Conservation (phyloP, 352 stramenopile species). For the Phytopythium kandeliae region DNA sequence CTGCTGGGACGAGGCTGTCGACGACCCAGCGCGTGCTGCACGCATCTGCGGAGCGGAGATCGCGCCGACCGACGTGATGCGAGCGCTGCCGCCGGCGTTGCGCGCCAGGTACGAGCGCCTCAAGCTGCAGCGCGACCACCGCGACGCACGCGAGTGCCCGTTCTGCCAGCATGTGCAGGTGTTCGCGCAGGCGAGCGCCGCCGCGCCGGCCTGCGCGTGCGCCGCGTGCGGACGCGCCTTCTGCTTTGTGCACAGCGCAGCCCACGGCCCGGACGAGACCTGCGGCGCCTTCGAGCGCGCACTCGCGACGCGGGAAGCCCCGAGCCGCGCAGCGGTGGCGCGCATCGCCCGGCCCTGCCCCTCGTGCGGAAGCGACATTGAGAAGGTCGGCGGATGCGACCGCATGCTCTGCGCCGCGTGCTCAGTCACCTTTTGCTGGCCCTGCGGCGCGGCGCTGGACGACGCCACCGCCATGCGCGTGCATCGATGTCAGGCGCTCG, state of each 20-base stretch:
- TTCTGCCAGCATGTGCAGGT: slow-evolving; percentile 55
- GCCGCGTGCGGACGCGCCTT: slow-evolving; percentile 46
- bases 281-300: slow-evolving; percentile 78
- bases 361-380: slow-evolving; percentile 82
- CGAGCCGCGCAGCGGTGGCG: slow-evolving; percentile 74
- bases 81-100: slow-evolving; percentile 39
- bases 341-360: slow-evolving; percentile 85
- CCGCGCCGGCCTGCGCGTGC: slow-evolving; percentile 39
- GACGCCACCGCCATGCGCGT: slow-evolving; percentile 14
- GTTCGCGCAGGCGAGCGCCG: slow-evolving; percentile 29
- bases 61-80: slow-evolving; percentile 35
- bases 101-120: slow-evolving; percentile 66
- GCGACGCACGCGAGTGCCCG: slow-evolving; percentile 57
- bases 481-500: neutral
- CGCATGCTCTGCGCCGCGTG: slow-evolving; percentile 88
- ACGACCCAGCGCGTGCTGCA: no score
- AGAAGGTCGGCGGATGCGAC: slow-evolving; percentile 90
- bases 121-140: slow-evolving; percentile 85
- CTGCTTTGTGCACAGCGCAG: slow-evolving; percentile 87
- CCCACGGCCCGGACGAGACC: slow-evolving; percentile 52
- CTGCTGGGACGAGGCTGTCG: slow-evolving; percentile 41
- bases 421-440: slow-evolving; percentile 86
- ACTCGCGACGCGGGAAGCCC: slow-evolving; percentile 75
- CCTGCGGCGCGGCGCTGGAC: slow-evolving; percentile 79
- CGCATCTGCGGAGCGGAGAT: slow-evolving; percentile 38